phyloP scores from a whole-genome alignment of 495 filamentous ascomycete genomes.

The Podospora australis region DNA sequence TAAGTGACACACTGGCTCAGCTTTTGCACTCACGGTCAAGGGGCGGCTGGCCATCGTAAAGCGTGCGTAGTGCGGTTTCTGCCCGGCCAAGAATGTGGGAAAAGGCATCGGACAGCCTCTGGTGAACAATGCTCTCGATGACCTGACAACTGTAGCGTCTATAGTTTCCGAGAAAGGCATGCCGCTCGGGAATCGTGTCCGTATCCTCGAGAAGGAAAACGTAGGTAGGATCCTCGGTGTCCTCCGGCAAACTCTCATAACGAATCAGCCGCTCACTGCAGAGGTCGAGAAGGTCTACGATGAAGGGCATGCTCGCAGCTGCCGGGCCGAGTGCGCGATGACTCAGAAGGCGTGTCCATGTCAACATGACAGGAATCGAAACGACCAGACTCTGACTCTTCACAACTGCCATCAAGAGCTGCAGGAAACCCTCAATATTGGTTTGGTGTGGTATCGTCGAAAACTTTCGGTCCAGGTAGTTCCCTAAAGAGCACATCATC shows the following conservation, averaged over 20 bases:
- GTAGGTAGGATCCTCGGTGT: conserved; percentile 71
- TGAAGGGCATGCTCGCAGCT: conserved; percentile 56
- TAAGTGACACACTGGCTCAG: neutral
- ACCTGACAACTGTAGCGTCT: conserved; percentile 79
- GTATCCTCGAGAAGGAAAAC: conserved; percentile 85
- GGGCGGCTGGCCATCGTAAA: conserved; percentile 64
- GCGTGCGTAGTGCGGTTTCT: conserved; percentile 61
- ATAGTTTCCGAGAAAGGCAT: conserved; percentile 97
- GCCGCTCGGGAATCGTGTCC: conserved; percentile 87
- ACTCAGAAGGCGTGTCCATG: conserved; percentile 74
- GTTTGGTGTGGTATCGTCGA: conserved; percentile 44
- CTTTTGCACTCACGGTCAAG: conserved; percentile 54
- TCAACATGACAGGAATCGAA: conserved; percentile 85
- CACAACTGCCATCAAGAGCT: conserved; percentile 70
- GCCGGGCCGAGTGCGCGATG: conserved; percentile 60
- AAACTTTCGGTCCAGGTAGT: conserved; percentile 72
- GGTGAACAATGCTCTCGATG: conserved; percentile 75
- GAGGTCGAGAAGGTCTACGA: conserved; percentile 69
- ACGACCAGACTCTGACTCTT: conserved; percentile 83
- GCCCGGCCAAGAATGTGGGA: conserved; percentile 75
- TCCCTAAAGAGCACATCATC: conserved; percentile 79
- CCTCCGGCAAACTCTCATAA: conserved; percentile 77
- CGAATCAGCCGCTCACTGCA: conserved; percentile 71
- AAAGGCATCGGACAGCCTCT: conserved; percentile 76
- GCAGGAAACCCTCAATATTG: conserved; percentile 70